Percentiles rank a stretch among this genome's conserved stretches.
Evolutionary conservation across 257 asterid species (phyloP).

Genomic region (Solanum pennellii): DNA sequence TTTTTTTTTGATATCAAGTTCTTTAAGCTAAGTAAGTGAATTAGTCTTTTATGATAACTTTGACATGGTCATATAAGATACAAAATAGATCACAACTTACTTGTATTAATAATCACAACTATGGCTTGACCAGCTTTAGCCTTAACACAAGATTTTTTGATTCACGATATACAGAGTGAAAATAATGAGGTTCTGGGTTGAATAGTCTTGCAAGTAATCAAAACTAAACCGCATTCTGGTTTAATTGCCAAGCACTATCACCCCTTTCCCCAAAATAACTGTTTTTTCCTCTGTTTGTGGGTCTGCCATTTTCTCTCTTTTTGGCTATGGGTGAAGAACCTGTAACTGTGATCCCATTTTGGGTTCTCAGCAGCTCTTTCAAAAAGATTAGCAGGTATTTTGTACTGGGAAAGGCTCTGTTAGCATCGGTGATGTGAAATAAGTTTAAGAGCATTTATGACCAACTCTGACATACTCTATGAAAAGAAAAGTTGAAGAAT

Average conservation of each 20-base stretch:
- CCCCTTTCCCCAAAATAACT: not conserved
- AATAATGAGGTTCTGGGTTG: not conserved
- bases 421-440: not conserved
- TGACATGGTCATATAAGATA: not conserved
- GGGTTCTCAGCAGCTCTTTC: not conserved
- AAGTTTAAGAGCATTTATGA: not conserved
- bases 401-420: not conserved
- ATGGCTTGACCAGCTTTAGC: not conserved
- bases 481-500: not conserved
- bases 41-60: not conserved
- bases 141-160: not conserved
- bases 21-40: not conserved
- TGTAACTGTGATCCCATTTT: not conserved
- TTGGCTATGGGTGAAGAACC: not conserved
- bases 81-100: not conserved
- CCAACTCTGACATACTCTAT: not conserved
- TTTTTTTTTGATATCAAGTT: no score
- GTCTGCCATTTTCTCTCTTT: not conserved
- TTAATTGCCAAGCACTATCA: not conserved
- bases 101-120: not conserved
- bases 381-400: not conserved
- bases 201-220: not conserved
- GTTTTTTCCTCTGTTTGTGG: not conserved
- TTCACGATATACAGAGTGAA: not conserved
- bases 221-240: not conserved